These are phyloP conservation scores for Bothriochloa decipiens DNA, from an alignment of 176 grass and related monocot genomes.

Conservation along the genomic window DNA sequence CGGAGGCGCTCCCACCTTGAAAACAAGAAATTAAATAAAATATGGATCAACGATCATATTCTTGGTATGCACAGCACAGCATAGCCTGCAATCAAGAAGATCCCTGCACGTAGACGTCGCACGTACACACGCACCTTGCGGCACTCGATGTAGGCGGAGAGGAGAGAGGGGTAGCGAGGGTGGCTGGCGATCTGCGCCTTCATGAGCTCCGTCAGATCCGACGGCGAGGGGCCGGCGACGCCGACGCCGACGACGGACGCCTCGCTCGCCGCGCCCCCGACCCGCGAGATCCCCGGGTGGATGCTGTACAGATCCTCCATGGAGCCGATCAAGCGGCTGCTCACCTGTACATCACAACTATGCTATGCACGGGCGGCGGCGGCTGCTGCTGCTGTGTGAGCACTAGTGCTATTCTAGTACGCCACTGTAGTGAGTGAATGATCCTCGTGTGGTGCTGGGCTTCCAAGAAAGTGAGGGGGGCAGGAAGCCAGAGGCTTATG, in stretches of 20 bases:
- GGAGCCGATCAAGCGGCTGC: neutral
- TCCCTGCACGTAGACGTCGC: neutral
- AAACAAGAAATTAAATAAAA: slow-evolving; percentile 5
- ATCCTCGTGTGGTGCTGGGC: slow-evolving; percentile 29
- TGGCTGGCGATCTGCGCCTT: slow-evolving; percentile 87
- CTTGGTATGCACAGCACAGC: neutral
- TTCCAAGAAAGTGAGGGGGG: slow-evolving; percentile 38
- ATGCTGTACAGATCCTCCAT: slow-evolving; percentile 99
- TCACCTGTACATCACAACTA: slow-evolving; percentile 38
- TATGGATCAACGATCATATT: neutral
- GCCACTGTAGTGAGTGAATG: slow-evolving; percentile 38
- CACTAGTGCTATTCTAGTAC: slow-evolving; percentile 42
- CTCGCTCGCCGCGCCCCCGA: slow-evolving; percentile 34
- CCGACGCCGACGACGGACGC: slow-evolving; percentile 28
- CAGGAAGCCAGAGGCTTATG: slow-evolving; percentile 31
- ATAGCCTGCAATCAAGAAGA: neutral
- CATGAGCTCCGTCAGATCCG: slow-evolving; percentile 78
- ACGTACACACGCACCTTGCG: slow-evolving; percentile 55
- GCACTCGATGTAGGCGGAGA: slow-evolving; percentile 90
- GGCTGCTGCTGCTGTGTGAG: slow-evolving; percentile 15
- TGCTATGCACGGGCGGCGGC: neutral
- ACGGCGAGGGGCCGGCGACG: slow-evolving; percentile 7
- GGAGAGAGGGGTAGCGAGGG: slow-evolving; percentile 72
- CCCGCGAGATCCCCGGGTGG: slow-evolving; percentile 72
- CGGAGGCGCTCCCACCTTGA: slow-evolving; percentile 77